Percentiles rank a stretch among this genome's conserved stretches.
phyloP scores from a whole-genome alignment of 179 eudicot genomes.

The Sideroxylon spinosum region DNA sequence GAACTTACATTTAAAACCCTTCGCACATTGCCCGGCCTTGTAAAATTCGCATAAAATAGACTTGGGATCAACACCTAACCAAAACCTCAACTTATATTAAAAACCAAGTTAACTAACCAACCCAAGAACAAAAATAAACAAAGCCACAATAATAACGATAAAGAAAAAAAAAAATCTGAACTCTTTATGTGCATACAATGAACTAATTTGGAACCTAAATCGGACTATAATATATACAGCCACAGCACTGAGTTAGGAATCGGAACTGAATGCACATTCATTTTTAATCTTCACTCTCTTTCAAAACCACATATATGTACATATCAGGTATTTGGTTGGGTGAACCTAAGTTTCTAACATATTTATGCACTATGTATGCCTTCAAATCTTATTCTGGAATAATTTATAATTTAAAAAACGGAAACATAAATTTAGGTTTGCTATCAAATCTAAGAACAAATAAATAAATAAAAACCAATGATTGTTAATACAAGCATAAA shows the following conservation, averaged over 20 bases:
- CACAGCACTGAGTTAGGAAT: not conserved
- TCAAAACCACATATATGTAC: not conserved
- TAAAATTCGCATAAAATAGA: conserved; percentile 82
- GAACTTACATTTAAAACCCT: conserved; percentile 93
- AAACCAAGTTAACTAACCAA: not conserved
- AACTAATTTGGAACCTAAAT: not conserved
- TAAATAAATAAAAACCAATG: too few species aligned
- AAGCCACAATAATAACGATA: not conserved
- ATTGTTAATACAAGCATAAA: not conserved
- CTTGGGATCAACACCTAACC: conserved; percentile 93
- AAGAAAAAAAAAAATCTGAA: not conserved
- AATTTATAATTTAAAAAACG: too few species aligned
- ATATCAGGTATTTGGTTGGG: not conserved
- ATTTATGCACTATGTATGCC: not conserved
- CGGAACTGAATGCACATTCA: not conserved
- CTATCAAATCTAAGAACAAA: not conserved
- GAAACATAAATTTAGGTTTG: not conserved
- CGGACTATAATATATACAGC: not conserved
- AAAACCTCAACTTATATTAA: not conserved
- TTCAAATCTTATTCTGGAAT: too few species aligned
- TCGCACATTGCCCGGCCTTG: conserved; percentile 89
- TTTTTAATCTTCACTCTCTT: not conserved
- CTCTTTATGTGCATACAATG: not conserved
- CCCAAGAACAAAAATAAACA: not conserved
- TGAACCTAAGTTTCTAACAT: not conserved